Conservation (phyloP, 2,329 filamentous ascomycete genomes). For the Teratosphaeria pseudoeucalypti region DNA sequence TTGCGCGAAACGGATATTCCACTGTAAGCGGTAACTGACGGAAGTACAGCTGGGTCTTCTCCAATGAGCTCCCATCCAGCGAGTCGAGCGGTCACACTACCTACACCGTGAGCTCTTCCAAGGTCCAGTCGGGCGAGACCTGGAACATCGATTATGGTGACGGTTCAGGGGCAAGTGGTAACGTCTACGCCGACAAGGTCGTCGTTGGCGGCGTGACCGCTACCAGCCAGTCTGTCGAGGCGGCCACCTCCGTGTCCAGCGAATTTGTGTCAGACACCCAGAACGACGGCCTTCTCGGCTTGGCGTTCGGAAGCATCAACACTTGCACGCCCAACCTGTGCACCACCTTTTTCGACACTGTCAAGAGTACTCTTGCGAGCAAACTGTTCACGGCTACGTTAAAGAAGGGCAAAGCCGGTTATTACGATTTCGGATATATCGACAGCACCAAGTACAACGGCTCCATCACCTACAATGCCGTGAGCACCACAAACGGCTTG, state of each 20-base stretch:
- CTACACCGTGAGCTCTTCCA: constrained; percentile 41
- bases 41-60: constrained; percentile 53
- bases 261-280: constrained; percentile 41
- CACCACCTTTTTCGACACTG: constrained; percentile 52
- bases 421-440: constrained; percentile 36
- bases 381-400: constrained; percentile 50
- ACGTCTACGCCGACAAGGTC: constrained; percentile 57
- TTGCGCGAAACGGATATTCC: constrained; percentile 4
- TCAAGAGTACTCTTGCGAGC: constrained; percentile 39
- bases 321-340: constrained; percentile 41
- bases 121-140: constrained; percentile 34
- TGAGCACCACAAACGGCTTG: constrained; percentile 50
- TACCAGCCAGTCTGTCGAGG: constrained; percentile 53
- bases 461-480: constrained; percentile 43
- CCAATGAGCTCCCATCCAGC: constrained; percentile 42
- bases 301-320: constrained; percentile 51
- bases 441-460: constrained; percentile 50
- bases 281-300: constrained; percentile 51
- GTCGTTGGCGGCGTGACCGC: constrained; percentile 50
- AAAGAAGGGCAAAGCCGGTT: constrained; percentile 38
- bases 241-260: constrained; percentile 48
- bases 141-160: constrained; percentile 57
- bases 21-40: not conserved
- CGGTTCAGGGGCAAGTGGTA: constrained; percentile 50
- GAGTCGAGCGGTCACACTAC: constrained; percentile 45